Conservation (phyloP, 306 rosid genomes). For the Castanea sativa region DNA sequence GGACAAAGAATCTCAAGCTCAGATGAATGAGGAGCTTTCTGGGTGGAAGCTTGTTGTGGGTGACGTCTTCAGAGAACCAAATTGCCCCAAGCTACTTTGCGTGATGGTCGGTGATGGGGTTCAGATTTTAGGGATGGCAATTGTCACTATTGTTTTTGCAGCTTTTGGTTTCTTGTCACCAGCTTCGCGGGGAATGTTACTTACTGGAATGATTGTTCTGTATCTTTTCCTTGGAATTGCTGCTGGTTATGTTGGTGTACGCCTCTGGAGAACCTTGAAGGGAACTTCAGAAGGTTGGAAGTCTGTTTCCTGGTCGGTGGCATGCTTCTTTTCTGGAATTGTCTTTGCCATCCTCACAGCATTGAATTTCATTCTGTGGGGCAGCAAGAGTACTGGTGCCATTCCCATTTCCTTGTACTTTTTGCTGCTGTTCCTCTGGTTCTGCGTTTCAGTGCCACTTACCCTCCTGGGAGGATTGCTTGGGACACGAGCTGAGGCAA, state of each 20-base stretch:
- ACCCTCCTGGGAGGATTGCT: conserved; percentile 88
- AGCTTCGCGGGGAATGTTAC: conserved; percentile 81
- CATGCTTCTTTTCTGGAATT: conserved; percentile 92
- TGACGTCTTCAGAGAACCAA: conserved; percentile 94
- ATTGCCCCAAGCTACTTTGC: conserved; percentile 72
- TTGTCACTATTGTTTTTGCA: conserved; percentile 81
- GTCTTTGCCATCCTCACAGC: conserved; percentile 72
- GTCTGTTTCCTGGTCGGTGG: conserved; percentile 73
- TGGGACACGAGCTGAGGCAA: conserved; percentile 72
- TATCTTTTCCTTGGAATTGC: conserved; percentile 86
- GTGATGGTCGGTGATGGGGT: conserved; percentile 96
- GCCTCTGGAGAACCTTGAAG: conserved; percentile 87
- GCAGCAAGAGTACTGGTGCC: conserved; percentile 93
- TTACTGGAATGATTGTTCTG: conserved; percentile 91
- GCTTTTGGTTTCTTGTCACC: conserved; percentile 89
- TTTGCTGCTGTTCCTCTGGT: conserved; percentile 80
- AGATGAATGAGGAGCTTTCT: conserved; percentile 97
- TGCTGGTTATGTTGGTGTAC: conserved; percentile 92
- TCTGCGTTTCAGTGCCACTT: conserved; percentile 94
- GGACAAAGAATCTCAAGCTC: conserved; percentile 96
- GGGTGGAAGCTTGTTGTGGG: conserved; percentile 99
- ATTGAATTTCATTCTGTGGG: conserved; percentile 88
- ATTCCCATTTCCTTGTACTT: conserved; percentile 88
- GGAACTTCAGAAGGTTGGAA: conserved; percentile 93
- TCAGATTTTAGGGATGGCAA: conserved; percentile 91